A percentile compares a stretch with the other conserved stretches of the same genome.
These are phyloP conservation scores for Coelastrella sp. DNA, from an alignment of 139 green algal genomes.

Conservation along the genomic window DNA sequence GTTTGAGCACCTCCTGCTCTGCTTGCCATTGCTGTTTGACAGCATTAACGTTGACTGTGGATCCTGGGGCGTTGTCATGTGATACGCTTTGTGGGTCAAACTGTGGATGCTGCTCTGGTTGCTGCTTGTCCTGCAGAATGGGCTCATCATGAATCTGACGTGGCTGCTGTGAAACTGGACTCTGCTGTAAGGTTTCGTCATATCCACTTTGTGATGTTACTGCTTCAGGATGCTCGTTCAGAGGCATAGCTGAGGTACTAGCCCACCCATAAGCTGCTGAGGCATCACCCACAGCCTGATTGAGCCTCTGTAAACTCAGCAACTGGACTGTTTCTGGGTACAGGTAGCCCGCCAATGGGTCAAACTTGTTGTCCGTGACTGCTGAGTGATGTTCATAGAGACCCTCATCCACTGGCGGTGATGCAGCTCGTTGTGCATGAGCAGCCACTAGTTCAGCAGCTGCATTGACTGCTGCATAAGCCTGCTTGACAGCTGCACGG, in stretches of 20 bases:
- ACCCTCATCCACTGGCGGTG: not conserved
- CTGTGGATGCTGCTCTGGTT: no score
- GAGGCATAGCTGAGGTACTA: no score
- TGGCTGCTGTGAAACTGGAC: no score
- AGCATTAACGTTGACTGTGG: no score
- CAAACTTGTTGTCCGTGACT: not conserved
- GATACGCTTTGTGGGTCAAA: no score
- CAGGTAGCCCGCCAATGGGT: constrained; percentile 9
- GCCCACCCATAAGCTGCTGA: no score
- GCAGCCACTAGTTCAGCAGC: constrained; percentile 36
- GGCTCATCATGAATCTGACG: no score
- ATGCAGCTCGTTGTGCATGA: constrained; percentile 29
- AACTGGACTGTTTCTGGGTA: constrained; percentile 19
- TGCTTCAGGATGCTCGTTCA: no score
- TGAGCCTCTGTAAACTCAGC: not conserved
- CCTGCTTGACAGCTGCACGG: constrained; percentile 3
- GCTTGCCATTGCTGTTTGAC: not conserved
- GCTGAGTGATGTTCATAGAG: not conserved
- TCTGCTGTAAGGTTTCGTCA: no score
- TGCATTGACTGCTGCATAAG: constrained; percentile 23
- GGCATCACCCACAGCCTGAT: constrained; percentile 14
- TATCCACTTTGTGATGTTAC: no score
- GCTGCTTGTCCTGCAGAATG: no score
- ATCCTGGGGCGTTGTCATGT: no score
- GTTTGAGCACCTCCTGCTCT: not conserved